phyloP scores from a whole-genome alignment of 2,329 filamentous ascomycete genomes.

The Aspergillus pseudoterreus region DNA sequence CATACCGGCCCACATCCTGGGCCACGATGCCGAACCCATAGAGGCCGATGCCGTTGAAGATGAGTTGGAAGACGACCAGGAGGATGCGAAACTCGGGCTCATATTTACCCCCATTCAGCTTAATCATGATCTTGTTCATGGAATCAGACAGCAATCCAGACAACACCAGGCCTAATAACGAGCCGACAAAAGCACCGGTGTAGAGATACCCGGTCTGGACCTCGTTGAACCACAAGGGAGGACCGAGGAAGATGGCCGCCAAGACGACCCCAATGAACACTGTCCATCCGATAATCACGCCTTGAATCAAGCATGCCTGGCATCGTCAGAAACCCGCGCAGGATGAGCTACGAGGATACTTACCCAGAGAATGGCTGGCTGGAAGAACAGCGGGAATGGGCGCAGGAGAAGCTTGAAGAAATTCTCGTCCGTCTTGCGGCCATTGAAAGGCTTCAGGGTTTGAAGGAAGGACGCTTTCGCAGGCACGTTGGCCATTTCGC shows the following conservation, averaged over 20 bases:
- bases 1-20: slow-evolving; percentile 57
- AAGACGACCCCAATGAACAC: slow-evolving; percentile 85
- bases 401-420: slow-evolving; percentile 65
- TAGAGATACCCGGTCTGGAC: slow-evolving; percentile 83
- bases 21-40: slow-evolving; percentile 81
- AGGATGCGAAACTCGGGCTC: slow-evolving; percentile 88
- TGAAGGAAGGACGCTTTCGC: slow-evolving; percentile 56
- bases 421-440: slow-evolving; percentile 72
- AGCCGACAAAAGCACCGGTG: slow-evolving; percentile 79
- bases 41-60: slow-evolving; percentile 73
- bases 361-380: slow-evolving; percentile 79
- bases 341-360: slow-evolving; percentile 19
- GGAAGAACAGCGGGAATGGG: slow-evolving; percentile 76
- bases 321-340: slow-evolving; percentile 7
- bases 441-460: slow-evolving; percentile 69
- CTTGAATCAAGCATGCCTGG: slow-evolving; percentile 69
- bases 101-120: slow-evolving; percentile 73
- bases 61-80: slow-evolving; percentile 75
- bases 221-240: slow-evolving; percentile 77
- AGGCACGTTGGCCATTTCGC: slow-evolving; percentile 20
- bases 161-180: slow-evolving; percentile 71
- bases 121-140: slow-evolving; percentile 66
- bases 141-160: slow-evolving; percentile 71
- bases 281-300: slow-evolving; percentile 90
- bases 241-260: slow-evolving; percentile 75